A percentile compares a stretch with the other conserved stretches of the same genome.
These are phyloP conservation scores for Fusarium staphyleae DNA, from an alignment of 2,329 filamentous ascomycete genomes.

Conservation along the genomic window DNA sequence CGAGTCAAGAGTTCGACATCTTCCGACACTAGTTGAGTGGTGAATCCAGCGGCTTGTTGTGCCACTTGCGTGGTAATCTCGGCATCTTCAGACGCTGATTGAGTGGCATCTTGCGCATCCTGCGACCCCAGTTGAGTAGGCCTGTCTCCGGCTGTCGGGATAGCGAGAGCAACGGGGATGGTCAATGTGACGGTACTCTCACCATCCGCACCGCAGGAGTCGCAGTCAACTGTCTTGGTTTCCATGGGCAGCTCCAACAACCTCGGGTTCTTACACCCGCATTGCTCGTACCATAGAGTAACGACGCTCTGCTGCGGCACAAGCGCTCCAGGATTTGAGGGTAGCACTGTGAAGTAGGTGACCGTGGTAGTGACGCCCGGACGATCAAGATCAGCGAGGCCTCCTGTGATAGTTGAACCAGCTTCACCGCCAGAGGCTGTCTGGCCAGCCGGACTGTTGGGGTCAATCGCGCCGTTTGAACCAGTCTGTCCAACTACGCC, in stretches of 20 bases:
- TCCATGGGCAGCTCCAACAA: slow-evolving; percentile 31
- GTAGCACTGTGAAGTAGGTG: slow-evolving; percentile 38
- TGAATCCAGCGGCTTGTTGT: not conserved
- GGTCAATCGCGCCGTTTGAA: no score
- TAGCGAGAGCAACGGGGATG: slow-evolving; percentile 25
- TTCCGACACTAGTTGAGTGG: not conserved
- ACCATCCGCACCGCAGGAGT: slow-evolving; percentile 34
- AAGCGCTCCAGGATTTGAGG: slow-evolving; percentile 45
- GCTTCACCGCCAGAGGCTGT: not conserved
- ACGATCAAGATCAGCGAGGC: not conserved
- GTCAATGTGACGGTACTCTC: slow-evolving; percentile 37
- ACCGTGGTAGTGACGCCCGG: slow-evolving; percentile 30
- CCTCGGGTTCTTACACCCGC: slow-evolving; percentile 29
- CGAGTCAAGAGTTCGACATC: not conserved
- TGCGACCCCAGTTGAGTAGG: not conserved
- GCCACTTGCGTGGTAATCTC: not conserved
- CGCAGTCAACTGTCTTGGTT: slow-evolving; percentile 33
- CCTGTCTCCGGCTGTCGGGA: not conserved
- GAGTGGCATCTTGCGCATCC: not conserved
- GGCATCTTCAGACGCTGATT: no score
- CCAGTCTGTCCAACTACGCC: no score
- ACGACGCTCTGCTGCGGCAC: slow-evolving; percentile 45
- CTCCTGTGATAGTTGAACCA: not conserved
- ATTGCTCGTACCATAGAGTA: slow-evolving; percentile 40
- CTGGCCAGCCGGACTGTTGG: not conserved